Evolutionary conservation across 352 stramenopile genomes (phyloP), one percentile per base, ranked within the genome.

Genomic region (Globisporangium canariense): DNA sequence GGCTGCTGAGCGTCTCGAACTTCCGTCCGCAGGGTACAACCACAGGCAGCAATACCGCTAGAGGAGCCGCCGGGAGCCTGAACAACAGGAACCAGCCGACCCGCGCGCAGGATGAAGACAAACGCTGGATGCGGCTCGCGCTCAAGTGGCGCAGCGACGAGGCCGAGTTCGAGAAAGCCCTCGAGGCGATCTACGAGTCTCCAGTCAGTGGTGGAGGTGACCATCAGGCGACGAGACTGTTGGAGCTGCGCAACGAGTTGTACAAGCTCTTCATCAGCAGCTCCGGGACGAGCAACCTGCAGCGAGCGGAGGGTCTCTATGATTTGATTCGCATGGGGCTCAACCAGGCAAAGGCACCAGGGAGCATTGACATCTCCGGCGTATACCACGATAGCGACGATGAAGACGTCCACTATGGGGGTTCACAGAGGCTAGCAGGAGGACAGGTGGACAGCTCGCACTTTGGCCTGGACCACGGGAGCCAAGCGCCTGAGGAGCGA

Each of bases 91-190:
- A 69, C 30, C 60, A 57, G 5, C 64, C 59, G 0, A 64, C 73
- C n/a, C 76, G 67, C 38, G 68, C 71, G 4, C 62, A 82, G 13
- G 74, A 64, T 9, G 71, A 83, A 11, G 74, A 84, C 49, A 79
- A 69, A 22, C 62, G 74, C 34, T 90, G 83, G 83, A 41, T 75
- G 22, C 58, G 65, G 11, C 76, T 92, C n/a, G 81, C 78, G 7
- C 63, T 76, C 25, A 74, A 78, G 52, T 92, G 83, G 83, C 68
- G 79, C 11, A 66, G 57, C 0, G 69, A 85, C 40, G 83, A 92
- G 22, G 38, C 66, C 16, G 65, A 22, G 11, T 90, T 92, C 20
- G 80, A 91, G 56, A 70, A 46, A 13, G 65, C 67, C 0, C 69
- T 90, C 36, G 78, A 89, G 61, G 63, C 66, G 22, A 74, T 90